Conservation (phyloP, 2,329 filamentous ascomycete genomes). For the Paraphaeosphaeria minitans region DNA sequence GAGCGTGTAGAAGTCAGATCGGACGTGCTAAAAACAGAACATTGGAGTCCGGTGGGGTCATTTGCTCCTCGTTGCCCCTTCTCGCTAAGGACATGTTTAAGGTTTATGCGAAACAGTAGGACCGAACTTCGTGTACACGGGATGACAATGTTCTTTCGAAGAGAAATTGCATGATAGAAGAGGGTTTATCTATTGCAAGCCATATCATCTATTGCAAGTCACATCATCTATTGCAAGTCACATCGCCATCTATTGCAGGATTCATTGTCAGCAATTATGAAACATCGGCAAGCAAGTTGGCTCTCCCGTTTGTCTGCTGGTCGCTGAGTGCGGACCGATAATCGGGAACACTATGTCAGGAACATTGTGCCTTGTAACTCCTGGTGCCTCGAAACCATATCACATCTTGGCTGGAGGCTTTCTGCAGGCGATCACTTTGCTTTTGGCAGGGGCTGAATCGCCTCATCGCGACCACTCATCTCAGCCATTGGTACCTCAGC, state of each 20-base stretch:
- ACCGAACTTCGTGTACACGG: neutral
- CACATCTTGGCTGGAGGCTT: constrained; percentile 3
- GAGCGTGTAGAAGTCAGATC: constrained; percentile 3
- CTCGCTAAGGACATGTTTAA: neutral
- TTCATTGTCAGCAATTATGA: neutral
- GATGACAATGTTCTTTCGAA: neutral
- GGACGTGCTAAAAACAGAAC: constrained; percentile 2
- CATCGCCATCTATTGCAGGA: too few species aligned
- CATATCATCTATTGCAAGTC: too few species aligned
- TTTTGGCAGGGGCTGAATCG: constrained; percentile 46
- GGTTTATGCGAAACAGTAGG: neutral
- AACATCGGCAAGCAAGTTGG: too few species aligned
- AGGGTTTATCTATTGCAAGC: too few species aligned
- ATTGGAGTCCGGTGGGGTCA: constrained; percentile 1
- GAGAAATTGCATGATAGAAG: neutral
- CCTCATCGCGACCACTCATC: constrained; percentile 63
- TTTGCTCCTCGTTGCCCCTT: neutral
- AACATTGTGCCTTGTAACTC: constrained; percentile 1
- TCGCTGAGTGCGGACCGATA: neutral
- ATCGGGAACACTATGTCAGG: neutral
- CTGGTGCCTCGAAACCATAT: neutral
- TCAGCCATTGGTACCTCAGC: constrained; percentile 82
- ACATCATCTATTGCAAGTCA: neutral
- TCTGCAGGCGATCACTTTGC: constrained; percentile 7
- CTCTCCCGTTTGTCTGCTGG: neutral